These are phyloP conservation scores for Aschersonia sp. DNA, from an alignment of 2,329 filamentous ascomycete species.

Conservation along the genomic window DNA sequence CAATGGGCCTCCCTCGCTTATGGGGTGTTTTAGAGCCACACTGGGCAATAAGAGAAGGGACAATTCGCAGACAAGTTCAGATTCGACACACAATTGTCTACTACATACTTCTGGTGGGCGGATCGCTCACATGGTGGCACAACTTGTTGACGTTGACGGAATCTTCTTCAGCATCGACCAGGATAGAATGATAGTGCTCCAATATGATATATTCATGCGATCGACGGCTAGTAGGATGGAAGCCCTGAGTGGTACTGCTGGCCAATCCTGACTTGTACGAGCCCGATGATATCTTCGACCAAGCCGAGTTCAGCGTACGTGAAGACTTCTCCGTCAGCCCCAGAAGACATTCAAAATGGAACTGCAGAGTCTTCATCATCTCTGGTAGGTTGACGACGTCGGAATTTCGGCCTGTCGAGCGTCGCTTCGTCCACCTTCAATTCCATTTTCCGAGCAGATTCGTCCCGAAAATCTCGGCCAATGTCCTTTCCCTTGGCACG, in stretches of 20 bases:
- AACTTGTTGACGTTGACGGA: conserved; percentile 60
- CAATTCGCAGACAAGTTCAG: conserved; percentile 9
- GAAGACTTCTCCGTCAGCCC: no score
- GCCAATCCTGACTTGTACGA: no score
- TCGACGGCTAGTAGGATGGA: no score
- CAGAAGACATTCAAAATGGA: conserved; percentile 21
- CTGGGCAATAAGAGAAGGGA: conserved; percentile 16
- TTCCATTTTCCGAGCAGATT: conserved; percentile 26
- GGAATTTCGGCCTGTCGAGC: conserved; percentile 21
- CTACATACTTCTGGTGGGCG: conserved; percentile 60
- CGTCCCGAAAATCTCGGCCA: conserved; percentile 33
- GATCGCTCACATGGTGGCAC: conserved; percentile 56
- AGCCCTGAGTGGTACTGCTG: no score
- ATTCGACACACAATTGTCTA: conserved; percentile 60
- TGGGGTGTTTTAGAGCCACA: conserved; percentile 60
- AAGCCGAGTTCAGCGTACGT: no score
- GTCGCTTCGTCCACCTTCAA: conserved; percentile 28
- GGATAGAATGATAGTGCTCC: conserved; percentile 7
- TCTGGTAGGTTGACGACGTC: conserved; percentile 21
- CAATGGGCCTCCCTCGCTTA: conserved; percentile 73
- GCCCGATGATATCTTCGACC: no score
- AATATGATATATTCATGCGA: conserved; percentile 8
- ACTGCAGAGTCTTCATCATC: conserved; percentile 27
- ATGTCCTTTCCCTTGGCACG: conserved; percentile 39
- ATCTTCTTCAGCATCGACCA: conserved; percentile 15